Evolutionary conservation across 306 rosid species (phyloP).

Genomic region (Glycine soja): DNA sequence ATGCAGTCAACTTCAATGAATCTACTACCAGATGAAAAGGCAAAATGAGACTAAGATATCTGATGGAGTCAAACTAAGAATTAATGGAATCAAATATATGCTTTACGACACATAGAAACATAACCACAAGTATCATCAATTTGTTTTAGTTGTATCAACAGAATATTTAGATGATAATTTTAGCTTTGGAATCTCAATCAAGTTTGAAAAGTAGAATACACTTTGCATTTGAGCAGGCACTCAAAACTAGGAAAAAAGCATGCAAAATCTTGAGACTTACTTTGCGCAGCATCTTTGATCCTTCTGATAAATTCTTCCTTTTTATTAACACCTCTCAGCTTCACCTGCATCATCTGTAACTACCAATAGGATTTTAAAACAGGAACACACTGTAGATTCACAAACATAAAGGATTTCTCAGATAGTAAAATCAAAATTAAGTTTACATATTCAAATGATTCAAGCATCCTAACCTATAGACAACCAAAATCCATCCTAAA

Average conservation of each 20-base stretch:
- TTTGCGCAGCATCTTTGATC: conserved; percentile 66
- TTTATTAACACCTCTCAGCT: conserved; percentile 62
- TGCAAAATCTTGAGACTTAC: conserved; percentile 53
- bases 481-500: conserved; percentile 11
- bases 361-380: conserved; percentile 36
- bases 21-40: conserved; percentile 16
- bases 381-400: conserved; percentile 1
- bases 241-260: conserved; percentile 32
- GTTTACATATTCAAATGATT: conserved; percentile 11
- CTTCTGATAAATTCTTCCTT: conserved; percentile 68
- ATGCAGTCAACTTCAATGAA: conserved; percentile 1
- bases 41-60: conserved; percentile 26
- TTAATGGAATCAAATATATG: neutral
- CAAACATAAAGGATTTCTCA: conserved; percentile 15
- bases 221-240: neutral
- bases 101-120: conserved; percentile 3
- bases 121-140: conserved; percentile 3
- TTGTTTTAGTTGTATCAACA: conserved; percentile 17
- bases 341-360: conserved; percentile 71
- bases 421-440: neutral
- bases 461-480: conserved; percentile 10
- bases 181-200: conserved; percentile 6
- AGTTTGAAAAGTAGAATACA: conserved; percentile 14
- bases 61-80: no score
- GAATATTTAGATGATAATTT: conserved; percentile 10